Conservation (phyloP, 306 rosid species). For the Rosa lucieae region DNA sequence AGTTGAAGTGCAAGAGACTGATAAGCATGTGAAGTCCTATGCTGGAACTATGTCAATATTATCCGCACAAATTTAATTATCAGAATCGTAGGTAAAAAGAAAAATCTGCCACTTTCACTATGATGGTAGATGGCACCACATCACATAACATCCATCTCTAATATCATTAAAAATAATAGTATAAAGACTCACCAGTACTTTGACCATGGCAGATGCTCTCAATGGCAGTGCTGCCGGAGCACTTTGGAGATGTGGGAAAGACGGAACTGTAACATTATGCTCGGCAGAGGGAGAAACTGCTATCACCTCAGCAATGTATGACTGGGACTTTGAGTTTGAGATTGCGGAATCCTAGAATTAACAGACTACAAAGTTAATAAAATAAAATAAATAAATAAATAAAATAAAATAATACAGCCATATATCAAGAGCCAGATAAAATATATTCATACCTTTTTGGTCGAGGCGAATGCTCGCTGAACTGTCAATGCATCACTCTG, state of each 20-base stretch:
- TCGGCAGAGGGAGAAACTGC: slow-evolving; percentile 60
- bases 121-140: background rate
- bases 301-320: slow-evolving; percentile 60
- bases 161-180: background rate
- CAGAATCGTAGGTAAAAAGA: background rate
- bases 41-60: background rate
- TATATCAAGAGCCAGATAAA: slow-evolving; percentile 19
- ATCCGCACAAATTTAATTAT: slow-evolving; percentile 11
- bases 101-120: background rate
- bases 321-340: slow-evolving; percentile 66
- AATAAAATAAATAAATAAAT: background rate
- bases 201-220: slow-evolving; percentile 80
- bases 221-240: slow-evolving; percentile 63
- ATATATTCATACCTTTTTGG: slow-evolving; percentile 53
- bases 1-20: background rate
- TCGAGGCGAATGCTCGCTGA: slow-evolving; percentile 74
- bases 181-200: slow-evolving; percentile 75
- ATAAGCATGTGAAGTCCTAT: background rate
- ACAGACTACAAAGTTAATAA: slow-evolving; percentile 16
- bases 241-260: slow-evolving; percentile 68
- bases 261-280: slow-evolving; percentile 37
- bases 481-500: slow-evolving; percentile 87
- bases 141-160: slow-evolving; percentile 9
- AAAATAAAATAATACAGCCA: background rate
- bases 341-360: slow-evolving; percentile 61